A percentile compares a stretch with the other conserved stretches of the same genome.
Evolutionary conservation across 139 green algal species (phyloP).

Genomic region (Coelastrella sp.): DNA sequence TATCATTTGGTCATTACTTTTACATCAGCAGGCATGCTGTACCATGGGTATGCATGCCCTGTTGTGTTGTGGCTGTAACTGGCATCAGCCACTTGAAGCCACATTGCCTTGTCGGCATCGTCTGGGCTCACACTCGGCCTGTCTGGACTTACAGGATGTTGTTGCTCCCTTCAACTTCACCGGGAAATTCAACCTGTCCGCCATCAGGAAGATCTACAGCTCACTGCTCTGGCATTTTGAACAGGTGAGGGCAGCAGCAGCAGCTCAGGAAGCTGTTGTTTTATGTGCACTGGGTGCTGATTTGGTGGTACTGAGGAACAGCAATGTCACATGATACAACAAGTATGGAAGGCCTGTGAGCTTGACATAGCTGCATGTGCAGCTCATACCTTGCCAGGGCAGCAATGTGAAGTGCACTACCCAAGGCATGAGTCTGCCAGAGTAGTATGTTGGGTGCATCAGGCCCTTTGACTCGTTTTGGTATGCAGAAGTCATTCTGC

Average conservation of each 20-base stretch:
- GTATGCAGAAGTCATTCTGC: no score
- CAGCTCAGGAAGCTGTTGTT: background rate
- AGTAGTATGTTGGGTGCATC: no score
- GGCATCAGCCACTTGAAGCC: no score
- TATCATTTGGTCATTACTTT: background rate
- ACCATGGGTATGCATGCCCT: background rate
- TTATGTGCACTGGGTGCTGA: background rate
- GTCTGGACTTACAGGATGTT: constrained; percentile 7
- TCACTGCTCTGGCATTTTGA: constrained; percentile 39
- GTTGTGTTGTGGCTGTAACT: no score
- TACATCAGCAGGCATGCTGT: background rate
- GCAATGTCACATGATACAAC: no score
- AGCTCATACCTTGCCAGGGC: no score
- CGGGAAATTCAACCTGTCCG: constrained; percentile 22
- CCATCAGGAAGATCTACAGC: constrained; percentile 42
- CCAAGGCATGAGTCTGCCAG: no score
- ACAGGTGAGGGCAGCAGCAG: constrained; percentile 15
- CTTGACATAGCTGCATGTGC: no score
- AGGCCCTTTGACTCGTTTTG: no score
- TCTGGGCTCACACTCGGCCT: background rate
- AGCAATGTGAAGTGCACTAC: no score
- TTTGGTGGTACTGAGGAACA: background rate
- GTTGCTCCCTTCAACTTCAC: constrained; percentile 30
- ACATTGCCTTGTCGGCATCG: no score
- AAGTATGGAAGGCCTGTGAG: no score